Conservation (phyloP, 176 grass and related monocot species). For the Musa troglodytarum region DNA sequence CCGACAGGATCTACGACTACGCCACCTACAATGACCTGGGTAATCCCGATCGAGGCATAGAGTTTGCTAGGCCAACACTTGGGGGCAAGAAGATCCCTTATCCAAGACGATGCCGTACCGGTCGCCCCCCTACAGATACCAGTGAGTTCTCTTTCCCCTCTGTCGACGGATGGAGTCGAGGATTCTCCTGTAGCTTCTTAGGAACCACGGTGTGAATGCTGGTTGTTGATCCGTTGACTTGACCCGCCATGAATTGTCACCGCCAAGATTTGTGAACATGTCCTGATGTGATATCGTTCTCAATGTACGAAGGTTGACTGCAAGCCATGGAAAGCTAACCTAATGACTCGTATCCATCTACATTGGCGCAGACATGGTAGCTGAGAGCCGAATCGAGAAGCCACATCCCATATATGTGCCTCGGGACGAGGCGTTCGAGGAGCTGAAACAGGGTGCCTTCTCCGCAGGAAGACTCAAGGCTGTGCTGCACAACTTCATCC, state of each 20-base stretch:
- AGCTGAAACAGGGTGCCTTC: conserved; percentile 88
- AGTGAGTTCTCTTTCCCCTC: conserved; percentile 46
- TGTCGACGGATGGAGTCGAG: too few relatives aligned
- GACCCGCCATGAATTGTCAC: not conserved
- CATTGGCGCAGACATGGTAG: conserved; percentile 45
- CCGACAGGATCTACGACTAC: conserved; percentile 85
- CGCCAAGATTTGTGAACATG: not conserved
- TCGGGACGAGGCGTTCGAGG: conserved; percentile 84
- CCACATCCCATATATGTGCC: conserved; percentile 89
- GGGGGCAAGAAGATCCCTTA: conserved; percentile 78
- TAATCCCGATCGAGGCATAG: conserved; percentile 63
- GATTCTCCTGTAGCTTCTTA: not conserved
- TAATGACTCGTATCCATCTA: too few relatives aligned
- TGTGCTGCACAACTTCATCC: conserved; percentile 82
- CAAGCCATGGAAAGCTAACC: too few relatives aligned
- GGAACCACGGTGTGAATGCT: not conserved
- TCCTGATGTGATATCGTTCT: too few relatives aligned
- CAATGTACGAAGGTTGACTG: too few relatives aligned
- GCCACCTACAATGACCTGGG: conserved; percentile 90
- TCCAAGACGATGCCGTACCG: conserved; percentile 78
- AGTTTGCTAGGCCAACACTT: conserved; percentile 58
- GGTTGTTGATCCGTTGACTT: not conserved
- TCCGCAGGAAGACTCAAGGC: conserved; percentile 76
- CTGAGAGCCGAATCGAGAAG: conserved; percentile 86
- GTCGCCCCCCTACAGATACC: conserved; percentile 69